Evolutionary conservation across 1,139 yeast genomes (phyloP).

Genomic region (Yamadazyma mexicana): DNA sequence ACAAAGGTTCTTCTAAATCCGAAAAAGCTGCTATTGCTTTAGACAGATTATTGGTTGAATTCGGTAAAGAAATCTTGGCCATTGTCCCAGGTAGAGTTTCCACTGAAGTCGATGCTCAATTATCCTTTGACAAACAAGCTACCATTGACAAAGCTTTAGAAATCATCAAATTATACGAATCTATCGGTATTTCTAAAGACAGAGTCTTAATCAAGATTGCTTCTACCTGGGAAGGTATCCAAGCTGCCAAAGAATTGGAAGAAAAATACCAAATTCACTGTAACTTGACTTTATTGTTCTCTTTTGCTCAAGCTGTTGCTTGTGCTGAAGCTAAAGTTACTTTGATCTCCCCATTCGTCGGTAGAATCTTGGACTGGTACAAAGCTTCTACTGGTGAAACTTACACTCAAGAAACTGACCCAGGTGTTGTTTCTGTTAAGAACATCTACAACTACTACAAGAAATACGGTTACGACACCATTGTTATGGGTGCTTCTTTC

Average conservation of each 20-base stretch:
- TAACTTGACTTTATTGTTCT: constrained; percentile 93
- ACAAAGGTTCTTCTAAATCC: constrained; percentile 49
- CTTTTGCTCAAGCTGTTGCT: constrained; percentile 97
- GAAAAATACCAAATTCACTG: constrained; percentile 87
- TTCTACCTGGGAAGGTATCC: constrained; percentile 99
- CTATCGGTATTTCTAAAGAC: constrained; percentile 81
- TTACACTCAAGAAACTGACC: constrained; percentile 80
- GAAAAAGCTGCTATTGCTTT: constrained; percentile 71
- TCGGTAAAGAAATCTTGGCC: constrained; percentile 88
- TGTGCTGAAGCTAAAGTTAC: constrained; percentile 98
- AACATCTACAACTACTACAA: constrained; percentile 94
- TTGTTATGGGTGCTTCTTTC: constrained; percentile 99
- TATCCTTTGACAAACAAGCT: constrained; percentile 91
- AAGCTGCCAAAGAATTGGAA: constrained; percentile 96
- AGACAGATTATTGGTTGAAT: constrained; percentile 91
- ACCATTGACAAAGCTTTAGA: constrained; percentile 90
- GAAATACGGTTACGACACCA: constrained; percentile 93
- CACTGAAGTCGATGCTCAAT: constrained; percentile 98
- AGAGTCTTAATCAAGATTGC: constrained; percentile 95
- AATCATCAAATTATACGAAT: constrained; percentile 80
- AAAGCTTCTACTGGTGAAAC: constrained; percentile 91
- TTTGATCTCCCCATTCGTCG: constrained; percentile 97
- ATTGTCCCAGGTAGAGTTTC: constrained; percentile 99
- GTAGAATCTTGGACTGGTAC: constrained; percentile 99
- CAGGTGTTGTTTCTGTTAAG: constrained; percentile 93